Evolutionary conservation across 441 rosid genomes (phyloP).

Genomic region (Bocquillonia castaneifolia): DNA sequence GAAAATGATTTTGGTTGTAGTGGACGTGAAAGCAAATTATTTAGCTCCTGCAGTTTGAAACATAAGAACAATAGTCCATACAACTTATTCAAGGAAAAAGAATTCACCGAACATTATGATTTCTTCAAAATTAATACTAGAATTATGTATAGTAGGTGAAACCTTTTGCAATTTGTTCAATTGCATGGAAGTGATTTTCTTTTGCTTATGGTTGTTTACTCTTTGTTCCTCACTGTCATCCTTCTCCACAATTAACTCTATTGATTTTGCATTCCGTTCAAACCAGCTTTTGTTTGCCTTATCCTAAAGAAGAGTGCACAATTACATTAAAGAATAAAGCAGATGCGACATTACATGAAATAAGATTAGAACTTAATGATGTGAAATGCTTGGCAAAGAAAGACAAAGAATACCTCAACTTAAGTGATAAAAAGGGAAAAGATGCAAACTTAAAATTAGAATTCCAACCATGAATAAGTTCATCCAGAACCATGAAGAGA

Average conservation of each 20-base stretch:
- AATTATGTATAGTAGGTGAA: slow-evolving; percentile 8
- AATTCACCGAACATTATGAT: not conserved
- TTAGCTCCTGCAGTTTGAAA: slow-evolving; percentile 63
- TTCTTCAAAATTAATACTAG: not conserved
- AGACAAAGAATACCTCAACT: not conserved
- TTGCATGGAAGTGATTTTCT: slow-evolving; percentile 53
- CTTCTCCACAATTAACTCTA: slow-evolving; percentile 62
- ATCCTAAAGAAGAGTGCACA: slow-evolving; percentile 43
- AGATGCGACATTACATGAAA: slow-evolving; percentile 4
- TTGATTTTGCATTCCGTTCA: slow-evolving; percentile 70
- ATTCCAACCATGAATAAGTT: not conserved
- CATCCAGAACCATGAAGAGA: not conserved
- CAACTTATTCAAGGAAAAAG: slow-evolving; percentile 1
- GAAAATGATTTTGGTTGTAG: slow-evolving; percentile 85
- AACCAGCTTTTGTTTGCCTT: slow-evolving; percentile 78
- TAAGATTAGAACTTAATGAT: not conserved
- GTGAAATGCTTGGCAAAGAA: not conserved
- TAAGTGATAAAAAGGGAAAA: not conserved
- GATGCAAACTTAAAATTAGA: not conserved
- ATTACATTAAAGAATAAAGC: slow-evolving; percentile 7
- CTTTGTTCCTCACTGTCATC: slow-evolving; percentile 85
- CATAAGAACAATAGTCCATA: slow-evolving; percentile 6
- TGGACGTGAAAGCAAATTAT: slow-evolving; percentile 55
- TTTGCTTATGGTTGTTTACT: slow-evolving; percentile 57
- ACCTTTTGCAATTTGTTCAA: slow-evolving; percentile 73